Evolutionary conservation across 345 rosid genomes (phyloP).

Genomic region (Brassica nigra): DNA sequence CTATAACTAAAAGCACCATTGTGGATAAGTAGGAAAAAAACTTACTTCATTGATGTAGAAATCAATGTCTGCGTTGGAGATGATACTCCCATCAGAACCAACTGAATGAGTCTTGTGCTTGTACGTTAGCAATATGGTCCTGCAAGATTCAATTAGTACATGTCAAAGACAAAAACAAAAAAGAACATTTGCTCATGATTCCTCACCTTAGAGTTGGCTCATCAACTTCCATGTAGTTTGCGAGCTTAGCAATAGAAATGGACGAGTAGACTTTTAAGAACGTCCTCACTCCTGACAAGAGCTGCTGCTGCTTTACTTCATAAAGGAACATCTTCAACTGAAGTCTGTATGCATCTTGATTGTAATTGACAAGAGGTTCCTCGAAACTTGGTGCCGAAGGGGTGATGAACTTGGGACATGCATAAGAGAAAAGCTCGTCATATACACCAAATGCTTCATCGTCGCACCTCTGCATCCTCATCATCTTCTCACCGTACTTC

Average conservation of each 20-base stretch:
- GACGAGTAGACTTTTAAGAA: constrained; percentile 89
- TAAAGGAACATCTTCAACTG: constrained; percentile 92
- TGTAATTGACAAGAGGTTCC: constrained; percentile 93
- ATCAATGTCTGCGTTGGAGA: constrained; percentile 88
- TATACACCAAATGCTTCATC: constrained; percentile 84
- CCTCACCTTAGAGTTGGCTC: constrained; percentile 79
- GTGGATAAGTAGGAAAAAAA: not conserved
- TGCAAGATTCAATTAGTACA: constrained; percentile 34
- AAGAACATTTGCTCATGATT: not conserved
- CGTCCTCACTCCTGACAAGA: constrained; percentile 77
- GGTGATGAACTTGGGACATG: constrained; percentile 97
- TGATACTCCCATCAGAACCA: constrained; percentile 73
- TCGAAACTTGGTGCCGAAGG: constrained; percentile 93
- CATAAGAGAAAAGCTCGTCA: constrained; percentile 98
- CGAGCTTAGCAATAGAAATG: constrained; percentile 80
- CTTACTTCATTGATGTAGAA: constrained; percentile 87
- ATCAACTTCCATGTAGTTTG: constrained; percentile 92
- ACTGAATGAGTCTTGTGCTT: constrained; percentile 98
- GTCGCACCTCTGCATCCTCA: constrained; percentile 86
- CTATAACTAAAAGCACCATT: not conserved
- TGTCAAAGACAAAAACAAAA: not conserved
- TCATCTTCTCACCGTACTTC: constrained; percentile 98
- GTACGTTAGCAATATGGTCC: constrained; percentile 90
- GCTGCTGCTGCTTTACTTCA: constrained; percentile 94
- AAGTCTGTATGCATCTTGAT: constrained; percentile 97